Evolutionary conservation across 306 rosid genomes (phyloP).

Genomic region (Casuarina equisetifolia): DNA sequence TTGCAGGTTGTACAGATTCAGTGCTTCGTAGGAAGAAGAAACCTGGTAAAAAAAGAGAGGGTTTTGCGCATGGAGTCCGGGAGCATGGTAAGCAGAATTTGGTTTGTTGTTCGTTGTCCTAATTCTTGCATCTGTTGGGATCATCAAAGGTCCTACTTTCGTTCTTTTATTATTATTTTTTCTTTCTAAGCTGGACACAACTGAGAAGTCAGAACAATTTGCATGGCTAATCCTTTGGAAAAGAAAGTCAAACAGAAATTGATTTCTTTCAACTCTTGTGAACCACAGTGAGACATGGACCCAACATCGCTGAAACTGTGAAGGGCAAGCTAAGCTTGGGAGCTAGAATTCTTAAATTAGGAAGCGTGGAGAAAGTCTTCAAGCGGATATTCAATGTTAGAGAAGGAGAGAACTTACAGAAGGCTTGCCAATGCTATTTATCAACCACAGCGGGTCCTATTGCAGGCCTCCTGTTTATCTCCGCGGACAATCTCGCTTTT

Average conservation of each 20-base stretch:
- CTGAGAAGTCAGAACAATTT: no score
- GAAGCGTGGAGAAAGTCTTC: constrained; percentile 63
- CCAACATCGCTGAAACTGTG: constrained; percentile 65
- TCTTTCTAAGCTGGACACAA: no score
- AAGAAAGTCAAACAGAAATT: background rate
- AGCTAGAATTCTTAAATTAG: constrained; percentile 64
- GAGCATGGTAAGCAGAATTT: constrained; percentile 39
- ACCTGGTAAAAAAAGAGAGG: constrained; percentile 24
- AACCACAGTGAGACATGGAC: constrained; percentile 58
- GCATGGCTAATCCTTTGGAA: no score
- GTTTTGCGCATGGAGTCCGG: constrained; percentile 42
- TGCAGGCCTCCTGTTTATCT: constrained; percentile 85
- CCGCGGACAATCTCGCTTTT: constrained; percentile 69
- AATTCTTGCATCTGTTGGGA: background rate
- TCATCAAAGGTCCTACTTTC: background rate
- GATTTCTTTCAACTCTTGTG: constrained; percentile 9
- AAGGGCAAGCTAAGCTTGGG: constrained; percentile 73
- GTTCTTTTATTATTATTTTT: no score
- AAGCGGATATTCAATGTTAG: constrained; percentile 46
- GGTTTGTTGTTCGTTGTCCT: background rate
- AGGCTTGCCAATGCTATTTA: constrained; percentile 66
- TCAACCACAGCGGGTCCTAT: constrained; percentile 84
- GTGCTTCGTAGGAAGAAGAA: constrained; percentile 32
- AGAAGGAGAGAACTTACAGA: constrained; percentile 64
- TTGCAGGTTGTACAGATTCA: constrained; percentile 39